Evolutionary conservation across 2,329 filamentous ascomycete species (phyloP), one percentile per base, ranked within the genome.

Genomic region (Fusarium concolor): DNA sequence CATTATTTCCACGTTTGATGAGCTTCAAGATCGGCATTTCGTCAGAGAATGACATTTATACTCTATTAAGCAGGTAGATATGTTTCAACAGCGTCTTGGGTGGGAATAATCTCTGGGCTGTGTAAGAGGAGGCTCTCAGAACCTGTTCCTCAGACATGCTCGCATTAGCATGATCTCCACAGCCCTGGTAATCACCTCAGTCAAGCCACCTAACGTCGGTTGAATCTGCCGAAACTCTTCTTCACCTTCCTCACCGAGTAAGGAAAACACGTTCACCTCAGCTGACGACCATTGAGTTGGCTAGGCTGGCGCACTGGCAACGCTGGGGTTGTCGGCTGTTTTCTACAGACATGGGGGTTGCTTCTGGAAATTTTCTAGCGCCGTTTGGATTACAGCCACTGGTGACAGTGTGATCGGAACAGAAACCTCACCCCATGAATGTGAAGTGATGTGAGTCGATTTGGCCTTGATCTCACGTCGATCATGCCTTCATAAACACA

Each of bases 301-400:
- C 54, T 52, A 58, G 37, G 59, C 37, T 56, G 62, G 47, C 35
- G 38, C 17, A 24, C 39, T 44, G 20, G 26, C 24, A 26, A 39
- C 31, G 52, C 60, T 50, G 62, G 61, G 56, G 35, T 59, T 28
- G 15, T 50, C 41, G 45, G 57, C 29, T 46, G 43, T 45, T 62
- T 35, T 45, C 24, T 37, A 55, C 22, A 37, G 24, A n/a, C 59
- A 46, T 44, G 67, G 59, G 39, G 37, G 31, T 44, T 65, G 57
- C 53, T 74, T 74, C 72, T 74, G 55, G 72, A 74, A 74, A 64
- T 57, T 72, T 74, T 74, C 72, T 74, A 74, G 72, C 68, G 68
- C 50, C 47, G 60, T 57, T 62, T 65, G 37, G 55, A 54, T 46
- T 56, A 22, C 44, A 60, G 49, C 26, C 42, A 49, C 56, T 56